Conservation (phyloP, 352 stramenopile genomes). For the Phytophthora gonapodyides region DNA sequence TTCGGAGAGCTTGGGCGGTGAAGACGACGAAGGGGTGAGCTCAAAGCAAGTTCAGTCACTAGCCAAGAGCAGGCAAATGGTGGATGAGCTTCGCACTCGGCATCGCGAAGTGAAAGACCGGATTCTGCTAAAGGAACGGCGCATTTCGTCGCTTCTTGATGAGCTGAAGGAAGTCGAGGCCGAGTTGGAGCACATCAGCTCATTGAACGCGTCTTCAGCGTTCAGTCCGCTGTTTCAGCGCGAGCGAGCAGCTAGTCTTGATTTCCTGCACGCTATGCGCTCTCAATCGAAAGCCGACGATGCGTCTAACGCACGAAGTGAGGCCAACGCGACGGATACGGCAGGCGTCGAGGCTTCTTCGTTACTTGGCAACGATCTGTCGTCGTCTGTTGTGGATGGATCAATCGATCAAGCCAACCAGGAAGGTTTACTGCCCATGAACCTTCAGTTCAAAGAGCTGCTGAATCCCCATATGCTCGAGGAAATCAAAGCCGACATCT, state of each 20-base stretch:
- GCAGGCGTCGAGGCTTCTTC: conserved; percentile 1
- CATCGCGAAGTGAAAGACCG: conserved; percentile 53
- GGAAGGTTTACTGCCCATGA: conserved; percentile 15
- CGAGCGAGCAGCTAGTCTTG: conserved; percentile 34
- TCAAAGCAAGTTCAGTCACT: conserved; percentile 34
- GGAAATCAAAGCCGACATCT: conserved; percentile 68
- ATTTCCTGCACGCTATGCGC: conserved; percentile 28
- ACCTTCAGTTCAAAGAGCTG: conserved; percentile 59
- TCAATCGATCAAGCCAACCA: conserved; percentile 5
- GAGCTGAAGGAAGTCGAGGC: conserved; percentile 69
- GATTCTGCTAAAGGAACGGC: conserved; percentile 56
- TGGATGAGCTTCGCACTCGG: conserved; percentile 49
- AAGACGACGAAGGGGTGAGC: conserved; percentile 4
- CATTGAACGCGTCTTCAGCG: conserved; percentile 26
- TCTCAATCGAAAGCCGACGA: conserved; percentile 8
- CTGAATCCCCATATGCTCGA: conserved; percentile 55
- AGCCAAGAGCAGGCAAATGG: conserved; percentile 44
- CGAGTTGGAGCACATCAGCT: conserved; percentile 58
- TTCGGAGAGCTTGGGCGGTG: conserved; percentile 2
- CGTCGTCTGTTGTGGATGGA: conserved; percentile 3
- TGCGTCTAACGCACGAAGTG: neutral
- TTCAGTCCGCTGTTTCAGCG: conserved; percentile 35
- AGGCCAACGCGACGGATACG: conserved; percentile 1
- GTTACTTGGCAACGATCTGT: conserved; percentile 3
- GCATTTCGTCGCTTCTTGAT: conserved; percentile 49